phyloP scores from a whole-genome alignment of 306 rosid genomes.

The Trichosanthes truncata region DNA sequence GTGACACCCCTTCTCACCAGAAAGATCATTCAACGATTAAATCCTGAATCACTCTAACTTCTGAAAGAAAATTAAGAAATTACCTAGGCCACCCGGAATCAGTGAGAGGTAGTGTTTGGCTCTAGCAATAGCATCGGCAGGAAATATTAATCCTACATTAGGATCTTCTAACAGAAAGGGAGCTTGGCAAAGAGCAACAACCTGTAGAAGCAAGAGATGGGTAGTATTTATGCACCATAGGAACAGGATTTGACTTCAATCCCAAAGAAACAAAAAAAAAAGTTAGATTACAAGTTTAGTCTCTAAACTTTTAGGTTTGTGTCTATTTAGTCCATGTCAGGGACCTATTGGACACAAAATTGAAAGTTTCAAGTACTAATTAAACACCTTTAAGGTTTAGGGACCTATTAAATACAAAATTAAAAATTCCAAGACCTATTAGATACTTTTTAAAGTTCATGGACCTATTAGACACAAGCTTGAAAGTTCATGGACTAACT shows the following conservation, averaged over 20 bases:
- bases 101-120: slow-evolving; percentile 78
- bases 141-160: slow-evolving; percentile 82
- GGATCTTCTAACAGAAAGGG: slow-evolving; percentile 95
- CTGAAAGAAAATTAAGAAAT: background rate
- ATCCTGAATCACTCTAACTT: background rate
- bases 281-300: no score
- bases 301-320: no score
- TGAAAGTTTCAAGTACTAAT: no score
- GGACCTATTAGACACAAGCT: no score
- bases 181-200: slow-evolving; percentile 98
- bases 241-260: background rate
- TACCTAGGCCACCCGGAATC: slow-evolving; percentile 95
- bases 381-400: no score
- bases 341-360: no score
- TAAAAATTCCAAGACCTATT: no score
- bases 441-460: no score
- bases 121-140: slow-evolving; percentile 97
- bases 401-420: no score
- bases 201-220: slow-evolving; percentile 33
- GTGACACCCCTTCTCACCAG: background rate
- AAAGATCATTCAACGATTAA: background rate
- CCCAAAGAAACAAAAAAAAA: background rate
- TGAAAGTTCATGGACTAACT: no score
- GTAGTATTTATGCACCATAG: background rate
- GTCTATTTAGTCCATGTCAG: no score